phyloP scores from a whole-genome alignment of 148 eudicot species.

The Dianthus caryophyllus region DNA sequence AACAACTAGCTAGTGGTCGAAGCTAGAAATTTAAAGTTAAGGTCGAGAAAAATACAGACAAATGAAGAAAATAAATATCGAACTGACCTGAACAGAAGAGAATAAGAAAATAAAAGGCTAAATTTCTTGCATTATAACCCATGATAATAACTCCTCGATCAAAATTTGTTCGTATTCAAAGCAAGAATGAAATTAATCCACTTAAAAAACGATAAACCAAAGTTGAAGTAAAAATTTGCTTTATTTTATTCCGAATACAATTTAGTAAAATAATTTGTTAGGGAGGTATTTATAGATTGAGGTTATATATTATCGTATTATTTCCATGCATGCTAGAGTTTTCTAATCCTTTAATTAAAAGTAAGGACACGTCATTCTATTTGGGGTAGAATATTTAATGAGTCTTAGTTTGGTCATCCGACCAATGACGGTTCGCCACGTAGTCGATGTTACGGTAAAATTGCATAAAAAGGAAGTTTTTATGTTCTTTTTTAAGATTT shows the following conservation, averaged over 20 bases:
- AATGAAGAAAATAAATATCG: neutral
- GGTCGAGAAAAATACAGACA: neutral
- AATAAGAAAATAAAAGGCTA: constrained; percentile 19
- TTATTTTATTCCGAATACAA: no score
- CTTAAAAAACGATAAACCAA: neutral
- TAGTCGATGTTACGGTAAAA: neutral
- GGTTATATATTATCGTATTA: neutral
- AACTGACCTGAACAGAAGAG: constrained; percentile 21
- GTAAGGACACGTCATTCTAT: neutral
- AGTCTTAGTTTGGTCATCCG: neutral
- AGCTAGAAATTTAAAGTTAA: no score
- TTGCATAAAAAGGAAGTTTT: neutral
- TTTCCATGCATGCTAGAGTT: constrained; percentile 7
- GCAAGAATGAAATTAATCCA: neutral
- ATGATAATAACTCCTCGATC: neutral
- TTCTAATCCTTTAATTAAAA: constrained; percentile 10
- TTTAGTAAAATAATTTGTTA: no score
- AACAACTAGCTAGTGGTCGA: no score
- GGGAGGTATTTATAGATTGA: neutral
- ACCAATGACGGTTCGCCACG: constrained; percentile 25
- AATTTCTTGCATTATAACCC: neutral
- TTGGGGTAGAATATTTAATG: neutral
- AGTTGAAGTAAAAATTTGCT: neutral
- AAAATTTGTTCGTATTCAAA: neutral
- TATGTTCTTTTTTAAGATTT: no score